Base-by-base conservation (phyloP, 2,329 filamentous ascomycete species). In the Ophioceras dolichostomum region DNA sequence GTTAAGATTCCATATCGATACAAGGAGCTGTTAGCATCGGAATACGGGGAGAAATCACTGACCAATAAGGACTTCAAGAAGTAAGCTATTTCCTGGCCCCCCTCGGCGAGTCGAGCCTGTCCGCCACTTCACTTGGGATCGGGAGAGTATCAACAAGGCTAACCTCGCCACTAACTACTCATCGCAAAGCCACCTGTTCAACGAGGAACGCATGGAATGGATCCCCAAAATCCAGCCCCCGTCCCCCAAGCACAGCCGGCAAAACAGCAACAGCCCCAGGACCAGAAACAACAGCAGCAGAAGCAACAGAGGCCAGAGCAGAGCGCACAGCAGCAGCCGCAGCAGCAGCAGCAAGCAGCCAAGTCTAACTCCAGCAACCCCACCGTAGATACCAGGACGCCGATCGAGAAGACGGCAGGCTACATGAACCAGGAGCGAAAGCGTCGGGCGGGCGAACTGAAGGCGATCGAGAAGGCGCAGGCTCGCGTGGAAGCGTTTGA, bases 1-100 rank as follows among this genome's bases (percentile, higher is more conserved):
- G 79, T 70, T 32, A 76, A 76, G 55, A 76, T 86, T 18, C 82
- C 82, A 0, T 76, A 68, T 47, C 58, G 62, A 7, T 80, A 76
- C 49, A 64, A 68, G 41, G 68, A 73, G 33, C 64, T 80, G 34
- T 57, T 81, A 1, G 59, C 60, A 16, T 61, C 70, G 9, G 75
- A 80, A 48, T 81, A 80, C 45, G 58, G 67, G 4, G 49, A 62
- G 34, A 63, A 59, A 32, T 64, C 74, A 0, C 48, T 81, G 40
- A 61, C 57, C 1, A 55, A 62, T 14, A 74, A 61, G 0, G 55
- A 70, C 4, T 77, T 60, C 43, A 57, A 74, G 41, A 61, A 60
- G 72, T 77, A 59, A 44, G 68, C 44, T 5, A n/a, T 12, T 4
- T 14, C 12, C n/a, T 24, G 16, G 26, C 17, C 2, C 10, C 7